Evolutionary conservation across 129 eudicot species (phyloP), one percentile per base, ranked within the genome.

Genomic region (Helianthus tuberosus): DNA sequence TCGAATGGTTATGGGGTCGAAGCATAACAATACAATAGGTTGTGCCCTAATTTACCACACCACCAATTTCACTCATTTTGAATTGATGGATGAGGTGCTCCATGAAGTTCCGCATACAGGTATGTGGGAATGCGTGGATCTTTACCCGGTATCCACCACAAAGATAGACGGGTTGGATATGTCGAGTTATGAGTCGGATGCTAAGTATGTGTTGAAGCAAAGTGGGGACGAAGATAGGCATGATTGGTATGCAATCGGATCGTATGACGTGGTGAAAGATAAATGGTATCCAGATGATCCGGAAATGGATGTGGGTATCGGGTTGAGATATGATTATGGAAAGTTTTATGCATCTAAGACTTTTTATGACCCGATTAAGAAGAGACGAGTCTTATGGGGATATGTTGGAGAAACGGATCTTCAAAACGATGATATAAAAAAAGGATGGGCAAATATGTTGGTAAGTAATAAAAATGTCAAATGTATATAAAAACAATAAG

Each of bases 371-470:
- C 89, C 80, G 67, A 43, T 51, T 8, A 84, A 84, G 81, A n/a
- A 69, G 74, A 84, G 97, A 77, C 78, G 92, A 68, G 64, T 91
- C 35, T 68, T 86, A 38, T 84, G 90, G 96, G 96, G 90, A 39
- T 86, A 89, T 87, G 64, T 84, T 77, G 87, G 87, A 36, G 96
- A 91, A 74, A 77, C 89, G 16, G 89, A 84, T 74, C 73, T 68
- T 76, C 84, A 71, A 65, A 54, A 15, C 36, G 79, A 70, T 76
- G 92, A 88, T 62, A n/a, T 88, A 15, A 8, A 77, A 15, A 91
- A 88, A 79, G 92, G 92, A 23, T 88, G 97, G 97, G 80, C 97
- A 12, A 77, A 88, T 66, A 73, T 88, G 43, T 85, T 84, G 96
- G 97, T 90, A 73, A 1, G 5, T 38, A 57, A 17, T 8, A 38